Percentiles rank a stretch among this genome's conserved stretches.
These are phyloP conservation scores for Arthrinium puccinioides DNA, from an alignment of 2,329 filamentous ascomycete genomes.

Conservation along the genomic window DNA sequence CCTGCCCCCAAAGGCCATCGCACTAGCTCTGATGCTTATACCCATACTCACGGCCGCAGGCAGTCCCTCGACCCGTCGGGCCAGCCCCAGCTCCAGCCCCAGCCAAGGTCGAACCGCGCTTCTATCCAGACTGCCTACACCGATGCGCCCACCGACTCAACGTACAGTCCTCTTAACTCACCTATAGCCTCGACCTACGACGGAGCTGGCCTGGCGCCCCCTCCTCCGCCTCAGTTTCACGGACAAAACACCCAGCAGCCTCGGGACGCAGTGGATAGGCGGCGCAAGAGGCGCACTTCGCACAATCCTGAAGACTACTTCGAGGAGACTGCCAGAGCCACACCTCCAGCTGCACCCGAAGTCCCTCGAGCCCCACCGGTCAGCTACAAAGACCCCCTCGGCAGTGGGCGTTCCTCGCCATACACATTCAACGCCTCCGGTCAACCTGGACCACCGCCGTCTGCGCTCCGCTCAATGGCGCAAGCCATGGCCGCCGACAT, in stretches of 20 bases:
- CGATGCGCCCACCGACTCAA: constrained; percentile 50
- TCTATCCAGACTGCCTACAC: constrained; percentile 50
- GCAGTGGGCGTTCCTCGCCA: constrained; percentile 23
- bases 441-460: constrained; percentile 20
- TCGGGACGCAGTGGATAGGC: constrained; percentile 34
- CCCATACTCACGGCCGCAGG: constrained; percentile 21
- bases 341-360: constrained; percentile 50
- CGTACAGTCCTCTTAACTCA: constrained; percentile 49
- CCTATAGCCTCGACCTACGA: constrained; percentile 44
- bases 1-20: constrained; percentile 41
- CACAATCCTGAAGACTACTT: constrained; percentile 33
- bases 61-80: constrained; percentile 26
- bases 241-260: constrained; percentile 32
- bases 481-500: constrained; percentile 13
- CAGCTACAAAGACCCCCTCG: constrained; percentile 46
- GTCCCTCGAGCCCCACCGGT: constrained; percentile 51
- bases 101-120: constrained; percentile 39
- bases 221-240: constrained; percentile 51
- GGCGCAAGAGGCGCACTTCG: constrained; percentile 33
- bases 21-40: constrained; percentile 23
- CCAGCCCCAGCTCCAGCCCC: constrained; percentile 27
- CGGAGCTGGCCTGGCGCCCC: constrained; percentile 47
- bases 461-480: constrained; percentile 17
- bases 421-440: constrained; percentile 22
- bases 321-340: constrained; percentile 25